phyloP scores from a whole-genome alignment of 2,329 filamentous ascomycete genomes.

The Didymella pinodella region DNA sequence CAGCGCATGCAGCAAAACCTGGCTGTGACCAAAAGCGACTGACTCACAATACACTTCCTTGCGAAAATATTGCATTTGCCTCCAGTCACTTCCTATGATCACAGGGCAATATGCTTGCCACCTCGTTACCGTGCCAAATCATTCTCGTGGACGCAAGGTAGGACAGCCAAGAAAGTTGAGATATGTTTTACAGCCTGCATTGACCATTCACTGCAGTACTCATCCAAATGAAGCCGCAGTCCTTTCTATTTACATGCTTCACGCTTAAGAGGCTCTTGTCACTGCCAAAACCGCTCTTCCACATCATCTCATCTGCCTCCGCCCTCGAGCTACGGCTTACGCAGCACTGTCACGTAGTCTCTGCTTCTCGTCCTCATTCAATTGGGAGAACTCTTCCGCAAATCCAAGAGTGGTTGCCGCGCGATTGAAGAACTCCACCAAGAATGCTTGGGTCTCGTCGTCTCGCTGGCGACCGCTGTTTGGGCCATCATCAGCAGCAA shows the following conservation, averaged over 20 bases:
- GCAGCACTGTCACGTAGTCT: conserved; percentile 55
- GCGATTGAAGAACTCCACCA: conserved; percentile 79
- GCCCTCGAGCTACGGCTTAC: conserved; percentile 7
- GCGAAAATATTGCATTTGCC: neutral
- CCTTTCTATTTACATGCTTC: conserved; percentile 4
- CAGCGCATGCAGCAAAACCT: neutral
- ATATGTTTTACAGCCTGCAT: conserved; percentile 11
- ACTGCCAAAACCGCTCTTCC: neutral
- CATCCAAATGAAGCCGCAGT: neutral
- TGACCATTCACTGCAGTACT: conserved; percentile 6
- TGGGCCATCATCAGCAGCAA: conserved; percentile 63
- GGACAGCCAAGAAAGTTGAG: neutral
- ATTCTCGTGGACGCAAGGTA: neutral
- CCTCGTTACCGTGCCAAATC: no score
- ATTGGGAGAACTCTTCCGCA: conserved; percentile 61
- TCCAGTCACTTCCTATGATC: neutral
- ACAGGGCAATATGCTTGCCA: neutral
- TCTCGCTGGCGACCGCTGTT: conserved; percentile 71
- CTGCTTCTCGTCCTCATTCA: conserved; percentile 63
- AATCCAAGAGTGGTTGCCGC: conserved; percentile 64
- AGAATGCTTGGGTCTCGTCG: conserved; percentile 87
- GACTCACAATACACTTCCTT: neutral
- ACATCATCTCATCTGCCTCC: neutral
- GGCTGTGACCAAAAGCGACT: neutral
- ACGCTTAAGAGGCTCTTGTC: neutral